Percentiles rank a stretch among this genome's conserved stretches.
phyloP scores from a whole-genome alignment of 192 early-diverging fungal genomes.

The Backusella parvicylindrica region DNA sequence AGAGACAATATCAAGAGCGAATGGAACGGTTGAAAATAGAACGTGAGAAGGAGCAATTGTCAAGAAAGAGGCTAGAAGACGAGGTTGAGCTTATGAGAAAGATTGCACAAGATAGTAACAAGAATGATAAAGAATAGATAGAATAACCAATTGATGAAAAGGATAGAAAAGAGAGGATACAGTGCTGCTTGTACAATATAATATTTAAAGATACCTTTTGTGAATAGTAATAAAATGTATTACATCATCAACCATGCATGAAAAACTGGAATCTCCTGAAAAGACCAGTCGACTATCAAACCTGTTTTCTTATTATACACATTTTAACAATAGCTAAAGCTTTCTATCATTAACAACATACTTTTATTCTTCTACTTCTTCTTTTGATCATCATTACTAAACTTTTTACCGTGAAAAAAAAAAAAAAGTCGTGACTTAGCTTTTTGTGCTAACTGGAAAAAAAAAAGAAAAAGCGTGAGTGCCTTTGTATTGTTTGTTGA shows the following conservation, averaged over 20 bases:
- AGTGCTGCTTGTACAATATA: too few species aligned
- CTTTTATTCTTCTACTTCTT: neutral
- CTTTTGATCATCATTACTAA: neutral
- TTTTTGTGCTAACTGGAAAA: neutral
- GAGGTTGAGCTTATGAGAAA: neutral
- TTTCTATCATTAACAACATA: neutral
- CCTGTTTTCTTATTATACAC: neutral
- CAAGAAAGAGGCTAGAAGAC: neutral
- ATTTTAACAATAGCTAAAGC: too few species aligned
- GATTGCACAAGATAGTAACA: neutral
- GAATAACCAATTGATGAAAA: neutral
- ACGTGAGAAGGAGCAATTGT: neutral
- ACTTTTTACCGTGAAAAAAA: neutral
- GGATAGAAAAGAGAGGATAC: neutral
- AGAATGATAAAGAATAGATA: neutral
- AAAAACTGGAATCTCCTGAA: neutral
- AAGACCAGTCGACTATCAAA: neutral
- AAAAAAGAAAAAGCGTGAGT: neutral
- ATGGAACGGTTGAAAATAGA: neutral
- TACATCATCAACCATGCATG: too few species aligned
- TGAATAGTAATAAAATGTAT: neutral
- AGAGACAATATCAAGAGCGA: neutral
- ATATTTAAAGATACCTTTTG: too few species aligned
- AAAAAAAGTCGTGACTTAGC: neutral
- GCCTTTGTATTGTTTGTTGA: neutral